phyloP scores from a whole-genome alignment of 768 basidiomycete species.

The Hydnum rufescens region DNA sequence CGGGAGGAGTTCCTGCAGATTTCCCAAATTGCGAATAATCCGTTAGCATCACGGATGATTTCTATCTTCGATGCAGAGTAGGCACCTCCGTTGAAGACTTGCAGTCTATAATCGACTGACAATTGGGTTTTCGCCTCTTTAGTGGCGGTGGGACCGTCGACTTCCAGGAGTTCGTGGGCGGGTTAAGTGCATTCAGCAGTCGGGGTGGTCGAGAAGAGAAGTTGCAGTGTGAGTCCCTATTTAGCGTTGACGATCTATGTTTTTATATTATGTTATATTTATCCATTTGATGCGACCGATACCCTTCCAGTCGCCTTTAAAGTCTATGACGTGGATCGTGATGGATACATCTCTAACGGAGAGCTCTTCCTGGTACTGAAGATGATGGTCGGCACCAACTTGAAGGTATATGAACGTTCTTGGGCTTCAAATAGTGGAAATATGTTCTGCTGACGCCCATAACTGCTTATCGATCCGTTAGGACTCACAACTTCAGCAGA shows the following conservation, averaged over 20 bases:
- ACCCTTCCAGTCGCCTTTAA: constrained; percentile 78
- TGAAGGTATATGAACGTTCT: constrained; percentile 42
- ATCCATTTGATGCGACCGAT: background rate
- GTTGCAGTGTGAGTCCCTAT: constrained; percentile 51
- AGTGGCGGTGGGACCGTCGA: constrained; percentile 98
- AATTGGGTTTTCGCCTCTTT: constrained; percentile 3
- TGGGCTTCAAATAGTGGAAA: background rate
- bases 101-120: background rate
- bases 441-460: background rate
- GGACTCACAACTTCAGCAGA: constrained; percentile 98
- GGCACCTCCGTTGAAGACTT: constrained; percentile 24
- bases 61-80: constrained; percentile 99
- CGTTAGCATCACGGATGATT: constrained; percentile 91
- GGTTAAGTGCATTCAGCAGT: constrained; percentile 92
- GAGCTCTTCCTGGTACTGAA: constrained; percentile 96
- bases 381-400: constrained; percentile 99
- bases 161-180: constrained; percentile 98
- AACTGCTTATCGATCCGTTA: constrained; percentile 18
- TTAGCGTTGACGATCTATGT: constrained; percentile 1
- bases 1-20: constrained; percentile 97
- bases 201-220: constrained; percentile 96
- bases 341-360: constrained; percentile 94
- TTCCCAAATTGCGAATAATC: constrained; percentile 96
- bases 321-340: constrained; percentile 96
- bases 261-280: constrained; percentile 1